Base-by-base conservation (phyloP, 1,284 basidiomycete species). In the Naganishia sp. region DNA sequence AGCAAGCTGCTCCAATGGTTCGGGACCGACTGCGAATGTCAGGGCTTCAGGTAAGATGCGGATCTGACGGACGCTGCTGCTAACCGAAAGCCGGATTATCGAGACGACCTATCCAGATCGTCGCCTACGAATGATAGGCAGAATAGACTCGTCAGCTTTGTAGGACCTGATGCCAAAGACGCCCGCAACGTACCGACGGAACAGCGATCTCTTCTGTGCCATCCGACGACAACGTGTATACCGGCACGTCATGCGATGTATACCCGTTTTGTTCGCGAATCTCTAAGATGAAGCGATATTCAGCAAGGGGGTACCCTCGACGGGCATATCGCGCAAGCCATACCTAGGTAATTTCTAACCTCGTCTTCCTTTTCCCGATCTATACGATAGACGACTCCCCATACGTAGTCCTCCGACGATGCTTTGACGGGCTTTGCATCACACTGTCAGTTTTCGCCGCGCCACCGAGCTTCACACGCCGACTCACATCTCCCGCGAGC, bases 361-460 rank as follows among this genome's bases (percentile, higher is more conserved):
- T 76, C 73, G 2, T 72, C 71, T 60, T 74, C 75, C 47, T 71
- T 69, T 4, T 67, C 66, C 9, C 71, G 71, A 42, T 76, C 73
- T 72, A 78, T 78, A 43, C 75, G 66, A 61, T 76, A 76, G 5
- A 74, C 74, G 4, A 76, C 69, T 21, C 76, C 76, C 76, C 76
- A 78, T 1, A 78, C 76, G 31, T 68, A 71, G 62, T 76, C 76
- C 32, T 78, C 75, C 6, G 70, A 21, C 3, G 57, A 17, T 6
- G 60, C 43, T 18, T 65, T 35, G 46, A 68, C 46, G 10, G 47
- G 39, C 39, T 49, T 3, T 52, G 21, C 21, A 6, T 7, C 47
- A 25, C 18, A 49, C 1, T n/a, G 13, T 57, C 47, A 49, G 4
- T 1, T 39, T 39, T 39, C 10, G 10, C 7, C 3, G 10, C 35